Percentiles rank a stretch among this genome's conserved stretches.
These are phyloP conservation scores for Lizanozyma gosingica DNA, from an alignment of 1,139 yeast species.

Conservation along the genomic window DNA sequence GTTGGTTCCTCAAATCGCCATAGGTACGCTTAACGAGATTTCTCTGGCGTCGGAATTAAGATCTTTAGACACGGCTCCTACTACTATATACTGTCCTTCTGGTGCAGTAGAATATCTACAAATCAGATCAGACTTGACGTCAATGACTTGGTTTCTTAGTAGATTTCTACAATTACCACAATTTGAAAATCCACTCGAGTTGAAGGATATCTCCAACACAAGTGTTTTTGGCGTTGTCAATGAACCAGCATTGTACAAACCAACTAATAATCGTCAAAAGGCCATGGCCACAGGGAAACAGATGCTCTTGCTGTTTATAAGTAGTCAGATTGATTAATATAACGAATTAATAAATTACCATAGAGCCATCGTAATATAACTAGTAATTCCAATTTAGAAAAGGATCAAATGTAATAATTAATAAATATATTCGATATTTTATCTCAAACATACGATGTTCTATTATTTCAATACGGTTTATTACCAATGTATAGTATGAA, in stretches of 20 bases:
- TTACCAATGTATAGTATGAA: too few species aligned
- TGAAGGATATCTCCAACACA: background rate
- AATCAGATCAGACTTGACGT: constrained; percentile 15
- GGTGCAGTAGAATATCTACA: constrained; percentile 7
- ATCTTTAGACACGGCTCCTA: background rate
- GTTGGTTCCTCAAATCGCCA: constrained; percentile 2
- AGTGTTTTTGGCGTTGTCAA: background rate
- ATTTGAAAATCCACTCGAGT: background rate
- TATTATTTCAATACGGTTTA: too few species aligned
- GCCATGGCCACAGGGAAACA: too few species aligned
- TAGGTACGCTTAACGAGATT: background rate
- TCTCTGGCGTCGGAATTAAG: background rate
- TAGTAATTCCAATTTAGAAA: too few species aligned
- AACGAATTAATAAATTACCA: too few species aligned
- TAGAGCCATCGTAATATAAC: too few species aligned
- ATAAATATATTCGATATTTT: background rate
- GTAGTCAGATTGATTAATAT: too few species aligned
- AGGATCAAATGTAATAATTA: too few species aligned
- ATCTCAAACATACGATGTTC: too few species aligned
- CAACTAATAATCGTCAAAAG: too few species aligned
- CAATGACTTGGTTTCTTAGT: constrained; percentile 1
- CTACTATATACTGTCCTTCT: background rate
- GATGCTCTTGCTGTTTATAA: too few species aligned
- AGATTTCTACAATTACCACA: background rate
- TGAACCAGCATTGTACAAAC: background rate